Percentiles rank a stretch among this genome's conserved stretches.
Evolutionary conservation across 2,329 filamentous ascomycete genomes (phyloP).

Genomic region (Kalmusia sp.): DNA sequence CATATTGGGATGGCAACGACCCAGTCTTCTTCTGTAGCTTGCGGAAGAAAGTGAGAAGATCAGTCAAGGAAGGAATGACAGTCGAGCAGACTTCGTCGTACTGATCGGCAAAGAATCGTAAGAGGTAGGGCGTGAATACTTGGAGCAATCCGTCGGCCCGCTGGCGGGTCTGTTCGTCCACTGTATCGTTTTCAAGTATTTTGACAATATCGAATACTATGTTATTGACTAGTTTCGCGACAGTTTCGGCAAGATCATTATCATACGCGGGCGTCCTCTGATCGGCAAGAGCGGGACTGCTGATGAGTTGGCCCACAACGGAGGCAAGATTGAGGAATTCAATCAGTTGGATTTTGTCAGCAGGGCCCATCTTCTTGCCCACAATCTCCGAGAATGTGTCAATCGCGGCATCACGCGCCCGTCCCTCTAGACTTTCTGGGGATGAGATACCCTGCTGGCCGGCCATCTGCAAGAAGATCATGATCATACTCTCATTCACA

Average conservation of each 20-base stretch:
- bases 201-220: conserved; percentile 86
- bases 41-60: conserved; percentile 88
- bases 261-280: conserved; percentile 87
- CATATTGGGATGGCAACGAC: conserved; percentile 75
- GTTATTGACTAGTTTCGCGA: conserved; percentile 94
- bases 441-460: conserved; percentile 69
- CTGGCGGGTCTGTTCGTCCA: conserved; percentile 68
- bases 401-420: conserved; percentile 87
- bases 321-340: conserved; percentile 85
- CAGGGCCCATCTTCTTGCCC: conserved; percentile 95
- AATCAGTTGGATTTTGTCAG: conserved; percentile 94
- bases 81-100: conserved; percentile 98
- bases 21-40: conserved; percentile 71
- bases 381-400: conserved; percentile 96
- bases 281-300: conserved; percentile 80
- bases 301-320: conserved; percentile 85
- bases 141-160: conserved; percentile 84
- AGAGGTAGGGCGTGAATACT: conserved; percentile 82
- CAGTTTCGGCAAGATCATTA: conserved; percentile 91
- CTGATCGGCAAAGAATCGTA: conserved; percentile 96
- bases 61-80: conserved; percentile 90
- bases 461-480: conserved; percentile 83
- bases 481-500: conserved; percentile 82
- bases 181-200: conserved; percentile 75
- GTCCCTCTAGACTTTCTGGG: conserved; percentile 68